Evolutionary conservation across 2,329 filamentous ascomycete genomes (phyloP).

Genomic region (Colletotrichum cereale): DNA sequence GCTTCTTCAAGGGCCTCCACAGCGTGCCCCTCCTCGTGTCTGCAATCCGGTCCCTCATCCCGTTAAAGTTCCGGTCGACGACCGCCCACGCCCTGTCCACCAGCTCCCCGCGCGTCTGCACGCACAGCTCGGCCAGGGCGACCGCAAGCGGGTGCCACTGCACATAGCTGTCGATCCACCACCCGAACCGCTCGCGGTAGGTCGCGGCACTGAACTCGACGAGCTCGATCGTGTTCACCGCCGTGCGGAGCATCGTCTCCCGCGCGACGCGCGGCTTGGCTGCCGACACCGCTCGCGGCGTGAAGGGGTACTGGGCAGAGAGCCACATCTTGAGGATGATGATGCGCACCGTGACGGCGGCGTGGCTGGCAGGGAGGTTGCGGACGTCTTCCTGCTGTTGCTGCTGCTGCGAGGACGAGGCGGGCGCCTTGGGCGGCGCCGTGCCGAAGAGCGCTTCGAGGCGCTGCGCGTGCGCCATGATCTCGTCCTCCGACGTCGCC

Average conservation of each 20-base stretch:
- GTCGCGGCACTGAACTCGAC: constrained; percentile 49
- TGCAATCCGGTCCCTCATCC: constrained; percentile 60
- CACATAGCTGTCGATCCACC: constrained; percentile 64
- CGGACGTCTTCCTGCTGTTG: constrained; percentile 1
- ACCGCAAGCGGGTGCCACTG: constrained; percentile 69
- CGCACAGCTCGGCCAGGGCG: constrained; percentile 64
- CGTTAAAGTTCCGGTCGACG: constrained; percentile 59
- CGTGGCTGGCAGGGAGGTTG: constrained; percentile 52
- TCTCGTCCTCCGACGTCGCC: constrained; percentile 52
- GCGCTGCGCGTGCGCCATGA: constrained; percentile 53
- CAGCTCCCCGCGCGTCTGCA: constrained; percentile 58
- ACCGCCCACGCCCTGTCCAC: constrained; percentile 63
- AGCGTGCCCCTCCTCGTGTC: constrained; percentile 63
- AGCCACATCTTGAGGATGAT: constrained; percentile 62
- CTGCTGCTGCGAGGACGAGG: constrained; percentile 2
- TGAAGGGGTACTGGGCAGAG: constrained; percentile 59
- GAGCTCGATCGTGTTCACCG: constrained; percentile 61
- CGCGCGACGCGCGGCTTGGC: constrained; percentile 51
- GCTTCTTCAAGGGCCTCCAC: constrained; percentile 67
- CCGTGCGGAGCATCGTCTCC: constrained; percentile 60
- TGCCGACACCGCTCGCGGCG: constrained; percentile 45
- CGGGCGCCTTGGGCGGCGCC: constrained; percentile 46
- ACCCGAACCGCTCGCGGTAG: constrained; percentile 55
- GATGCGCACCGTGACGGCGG: constrained; percentile 55
- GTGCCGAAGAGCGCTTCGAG: constrained; percentile 56